Percentiles rank a stretch among this genome's conserved stretches.
Conservation (phyloP, 305 asterid species). For the Vinca major region DNA sequence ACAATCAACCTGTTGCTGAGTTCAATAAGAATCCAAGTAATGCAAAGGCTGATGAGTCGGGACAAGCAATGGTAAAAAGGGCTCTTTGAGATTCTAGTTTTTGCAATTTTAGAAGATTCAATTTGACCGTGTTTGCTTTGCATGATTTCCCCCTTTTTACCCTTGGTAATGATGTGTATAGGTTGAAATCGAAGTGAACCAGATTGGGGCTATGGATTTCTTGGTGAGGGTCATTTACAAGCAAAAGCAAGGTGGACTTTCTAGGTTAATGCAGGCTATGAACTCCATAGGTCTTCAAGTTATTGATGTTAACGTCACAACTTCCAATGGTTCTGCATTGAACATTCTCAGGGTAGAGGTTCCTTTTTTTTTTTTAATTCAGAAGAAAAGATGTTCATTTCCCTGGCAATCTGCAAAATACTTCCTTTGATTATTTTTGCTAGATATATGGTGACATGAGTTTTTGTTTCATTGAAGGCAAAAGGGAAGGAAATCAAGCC, state of each 20-base stretch:
- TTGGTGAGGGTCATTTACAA: constrained; percentile 41
- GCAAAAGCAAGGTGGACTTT: constrained; percentile 37
- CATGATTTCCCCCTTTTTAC: neutral
- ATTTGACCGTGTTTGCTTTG: constrained; percentile 2
- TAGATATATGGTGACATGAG: neutral
- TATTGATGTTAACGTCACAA: constrained; percentile 51
- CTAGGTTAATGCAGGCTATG: constrained; percentile 49
- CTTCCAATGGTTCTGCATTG: constrained; percentile 36
- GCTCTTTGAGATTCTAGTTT: neutral
- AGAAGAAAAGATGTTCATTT: neutral
- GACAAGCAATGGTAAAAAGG: constrained; percentile 29
- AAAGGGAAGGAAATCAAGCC: constrained; percentile 23
- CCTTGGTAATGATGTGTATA: constrained; percentile 8
- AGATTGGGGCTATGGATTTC: constrained; percentile 41
- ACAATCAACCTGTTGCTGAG: constrained; percentile 1
- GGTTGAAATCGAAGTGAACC: constrained; percentile 58
- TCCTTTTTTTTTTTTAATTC: neutral
- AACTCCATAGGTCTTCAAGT: constrained; percentile 48
- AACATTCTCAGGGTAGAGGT: constrained; percentile 60
- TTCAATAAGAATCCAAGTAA: neutral
- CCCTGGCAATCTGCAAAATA: neutral
- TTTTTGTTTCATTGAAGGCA: constrained; percentile 30
- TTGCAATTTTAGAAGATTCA: neutral
- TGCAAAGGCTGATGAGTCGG: constrained; percentile 16
- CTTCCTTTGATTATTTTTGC: too few species aligned